These are phyloP conservation scores for Exsudoporus frostii DNA, from an alignment of 768 basidiomycete genomes.

Conservation along the genomic window DNA sequence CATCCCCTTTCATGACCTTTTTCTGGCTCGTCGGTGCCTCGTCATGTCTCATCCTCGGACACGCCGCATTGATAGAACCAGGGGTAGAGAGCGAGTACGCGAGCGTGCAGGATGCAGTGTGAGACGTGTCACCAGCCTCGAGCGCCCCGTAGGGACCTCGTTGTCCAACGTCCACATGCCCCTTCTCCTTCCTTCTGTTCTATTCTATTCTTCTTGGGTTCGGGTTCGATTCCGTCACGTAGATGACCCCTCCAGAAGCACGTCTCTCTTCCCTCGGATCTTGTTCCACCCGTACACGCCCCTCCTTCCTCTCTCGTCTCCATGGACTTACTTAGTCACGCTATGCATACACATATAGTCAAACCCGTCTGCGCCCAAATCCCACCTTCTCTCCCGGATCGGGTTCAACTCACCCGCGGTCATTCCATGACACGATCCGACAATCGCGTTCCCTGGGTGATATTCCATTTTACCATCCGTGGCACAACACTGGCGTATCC, in stretches of 20 bases:
- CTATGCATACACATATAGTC: not conserved
- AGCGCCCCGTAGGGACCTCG: too few relatives aligned
- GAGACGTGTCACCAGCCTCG: not conserved
- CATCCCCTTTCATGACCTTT: conserved; percentile 75
- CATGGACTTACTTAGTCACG: not conserved
- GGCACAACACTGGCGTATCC: not conserved
- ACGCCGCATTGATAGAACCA: conserved; percentile 88
- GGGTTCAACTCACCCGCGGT: not conserved
- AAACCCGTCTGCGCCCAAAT: not conserved
- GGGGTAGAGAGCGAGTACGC: conserved; percentile 95
- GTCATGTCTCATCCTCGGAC: conserved; percentile 76
- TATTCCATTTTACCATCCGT: too few relatives aligned
- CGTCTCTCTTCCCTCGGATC: not conserved
- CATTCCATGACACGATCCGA: not conserved
- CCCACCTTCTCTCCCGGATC: not conserved
- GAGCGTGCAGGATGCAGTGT: conserved; percentile 63
- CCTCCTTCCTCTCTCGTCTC: not conserved
- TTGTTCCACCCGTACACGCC: not conserved
- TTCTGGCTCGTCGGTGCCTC: conserved; percentile 96
- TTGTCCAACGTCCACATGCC: too few relatives aligned
- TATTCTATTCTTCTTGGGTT: not conserved
- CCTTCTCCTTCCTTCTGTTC: not conserved
- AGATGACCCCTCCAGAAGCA: not conserved
- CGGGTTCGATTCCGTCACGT: not conserved
- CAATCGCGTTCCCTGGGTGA: not conserved